phyloP scores from a whole-genome alignment of 1,139 yeast species.

The Nakaseomyces nivariensis region DNA sequence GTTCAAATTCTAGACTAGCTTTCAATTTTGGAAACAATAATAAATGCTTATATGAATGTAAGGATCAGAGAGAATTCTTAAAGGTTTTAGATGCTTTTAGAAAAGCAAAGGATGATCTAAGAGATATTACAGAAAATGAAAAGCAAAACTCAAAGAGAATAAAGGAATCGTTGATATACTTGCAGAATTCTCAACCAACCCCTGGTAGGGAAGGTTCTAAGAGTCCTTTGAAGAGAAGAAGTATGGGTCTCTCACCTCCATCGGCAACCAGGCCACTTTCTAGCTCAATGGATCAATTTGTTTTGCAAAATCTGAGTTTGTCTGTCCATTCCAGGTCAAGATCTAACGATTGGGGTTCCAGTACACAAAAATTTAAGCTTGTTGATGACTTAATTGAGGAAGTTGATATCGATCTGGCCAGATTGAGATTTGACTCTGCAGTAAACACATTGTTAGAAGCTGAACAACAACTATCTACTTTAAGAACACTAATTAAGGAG shows the following conservation, averaged over 20 bases:
- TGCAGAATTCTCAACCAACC: slow-evolving; percentile 28
- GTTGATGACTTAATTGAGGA: slow-evolving; percentile 26
- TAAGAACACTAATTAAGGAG: slow-evolving; percentile 14
- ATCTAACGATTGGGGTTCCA: slow-evolving; percentile 14
- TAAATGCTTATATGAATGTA: slow-evolving; percentile 38
- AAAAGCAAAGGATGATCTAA: slow-evolving; percentile 54
- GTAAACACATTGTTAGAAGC: slow-evolving; percentile 18
- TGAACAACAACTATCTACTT: slow-evolving; percentile 12
- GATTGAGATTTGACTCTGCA: slow-evolving; percentile 22
- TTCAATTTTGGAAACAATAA: slow-evolving; percentile 16
- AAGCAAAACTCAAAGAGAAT: slow-evolving; percentile 37
- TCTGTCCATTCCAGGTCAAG: slow-evolving; percentile 24
- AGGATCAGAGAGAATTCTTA: slow-evolving; percentile 48
- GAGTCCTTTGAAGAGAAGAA: slow-evolving; percentile 26
- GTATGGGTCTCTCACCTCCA: slow-evolving; percentile 11
- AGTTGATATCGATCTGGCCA: slow-evolving; percentile 22
- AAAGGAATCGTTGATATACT: slow-evolving; percentile 38
- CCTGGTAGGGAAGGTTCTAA: slow-evolving; percentile 21
- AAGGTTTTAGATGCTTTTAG: slow-evolving; percentile 50
- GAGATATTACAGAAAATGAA: slow-evolving; percentile 36
- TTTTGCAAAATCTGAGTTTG: slow-evolving; percentile 20
- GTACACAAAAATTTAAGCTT: slow-evolving; percentile 14
- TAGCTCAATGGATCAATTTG: slow-evolving; percentile 19
- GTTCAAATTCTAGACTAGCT: slow-evolving; percentile 23
- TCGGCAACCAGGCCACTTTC: not conserved